Conservation (phyloP, 129 eudicot genomes). For the Tanacetum coccineum region DNA sequence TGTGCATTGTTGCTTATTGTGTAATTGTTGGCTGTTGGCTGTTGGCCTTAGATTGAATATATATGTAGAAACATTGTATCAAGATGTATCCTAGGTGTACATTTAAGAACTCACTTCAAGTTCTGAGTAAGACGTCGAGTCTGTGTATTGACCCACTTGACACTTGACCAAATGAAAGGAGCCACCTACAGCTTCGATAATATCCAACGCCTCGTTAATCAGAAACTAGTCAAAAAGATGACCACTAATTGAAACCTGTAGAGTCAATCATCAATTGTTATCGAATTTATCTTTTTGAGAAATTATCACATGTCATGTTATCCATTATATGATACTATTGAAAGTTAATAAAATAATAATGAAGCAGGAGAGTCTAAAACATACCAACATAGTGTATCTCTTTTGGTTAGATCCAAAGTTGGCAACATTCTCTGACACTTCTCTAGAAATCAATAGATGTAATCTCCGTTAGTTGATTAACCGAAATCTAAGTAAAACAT, state of each 20-base stretch:
- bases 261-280: conserved; percentile 5
- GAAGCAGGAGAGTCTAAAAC: conserved; percentile 21
- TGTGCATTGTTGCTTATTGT: conserved; percentile 10
- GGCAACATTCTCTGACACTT: too few relatives aligned
- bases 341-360: conserved; percentile 12
- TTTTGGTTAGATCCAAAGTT: conserved; percentile 36
- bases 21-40: neutral
- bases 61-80: neutral
- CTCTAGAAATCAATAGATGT: too few relatives aligned
- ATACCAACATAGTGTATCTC: conserved; percentile 62
- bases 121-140: conserved; percentile 78
- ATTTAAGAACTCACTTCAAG: conserved; percentile 55
- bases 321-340: neutral
- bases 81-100: neutral
- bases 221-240: conserved; percentile 92
- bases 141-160: conserved; percentile 82
- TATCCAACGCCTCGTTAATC: too few relatives aligned
- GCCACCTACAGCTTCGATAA: too few relatives aligned
- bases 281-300: too few relatives aligned
- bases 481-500: neutral
- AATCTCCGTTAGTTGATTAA: too few relatives aligned
- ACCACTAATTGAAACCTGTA: conserved; percentile 92
- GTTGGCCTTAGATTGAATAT: conserved; percentile 8
- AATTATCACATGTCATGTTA: neutral
- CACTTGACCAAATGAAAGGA: too few relatives aligned